Base-by-base conservation (phyloP, 2,329 filamentous ascomycete genomes). In the Cladophialophora exuberans region DNA sequence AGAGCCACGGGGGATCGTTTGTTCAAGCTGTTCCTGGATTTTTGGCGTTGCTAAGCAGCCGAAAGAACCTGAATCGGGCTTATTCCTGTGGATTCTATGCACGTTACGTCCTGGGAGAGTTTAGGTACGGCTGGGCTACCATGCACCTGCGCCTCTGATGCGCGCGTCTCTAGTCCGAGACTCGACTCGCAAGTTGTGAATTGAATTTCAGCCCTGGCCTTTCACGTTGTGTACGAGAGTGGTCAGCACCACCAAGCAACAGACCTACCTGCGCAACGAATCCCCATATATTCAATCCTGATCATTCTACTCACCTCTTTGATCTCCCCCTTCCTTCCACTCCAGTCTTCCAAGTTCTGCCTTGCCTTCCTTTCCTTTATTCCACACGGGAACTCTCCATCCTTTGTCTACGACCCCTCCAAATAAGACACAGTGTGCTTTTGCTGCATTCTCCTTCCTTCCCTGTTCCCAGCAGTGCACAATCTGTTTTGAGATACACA, bases 321-420 rank as follows among this genome's bases (percentile, higher is more conserved):
- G 13, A 26, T 36, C 26, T n/a, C 17, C 25, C 20, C 15, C 22
- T 22, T 31, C 13, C 42, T 22, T 22, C 43, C n/a, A 18, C n/a
- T 20, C 30, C 39, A 18, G 23, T 28, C 23, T 49, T 20, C 25
- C 36, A 15, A 48, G 15, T 20, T 38, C 22, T 42, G 28, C 52
- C 42, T 38, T 33, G 20, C 11, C 52, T 33, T 47, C 41, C 52
- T 31, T 49, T 55, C 46, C 47, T 52, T 55, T 52, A 45, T 47
- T 51, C 31, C 54, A 30, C 50, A 25, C 36, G 22, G 54, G 42
- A 36, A 23, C 36, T 26, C 35, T 38, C 22, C 30, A 23, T 47
- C 33, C 35, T 44, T 56, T 61, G 57, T 56, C 52, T 50, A 49
- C 46, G 15, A 48, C 23, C 23, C 39, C n/a, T 31, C 22, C 39